These are phyloP conservation scores for Silene noctiflora DNA, from an alignment of 179 eudicot genomes.

Conservation along the genomic window DNA sequence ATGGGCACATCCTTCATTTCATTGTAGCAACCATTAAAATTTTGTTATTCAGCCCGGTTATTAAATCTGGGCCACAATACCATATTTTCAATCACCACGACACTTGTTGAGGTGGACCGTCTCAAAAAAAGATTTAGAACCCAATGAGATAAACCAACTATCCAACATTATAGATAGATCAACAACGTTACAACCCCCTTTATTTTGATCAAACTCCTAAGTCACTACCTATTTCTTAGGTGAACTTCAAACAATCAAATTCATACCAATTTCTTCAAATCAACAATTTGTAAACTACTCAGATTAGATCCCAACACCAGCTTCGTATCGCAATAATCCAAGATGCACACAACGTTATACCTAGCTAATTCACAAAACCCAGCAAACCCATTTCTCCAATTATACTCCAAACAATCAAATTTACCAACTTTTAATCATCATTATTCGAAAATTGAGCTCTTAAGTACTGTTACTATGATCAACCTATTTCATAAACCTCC, in stretches of 20 bases:
- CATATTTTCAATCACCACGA: too few relatives aligned
- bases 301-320: background rate
- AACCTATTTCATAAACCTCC: too few relatives aligned
- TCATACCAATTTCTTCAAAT: too few relatives aligned
- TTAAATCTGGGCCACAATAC: too few relatives aligned
- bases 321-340: background rate
- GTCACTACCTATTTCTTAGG: background rate
- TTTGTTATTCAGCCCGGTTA: background rate
- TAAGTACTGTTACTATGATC: too few relatives aligned
- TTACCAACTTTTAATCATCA: background rate
- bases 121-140: too few relatives aligned
- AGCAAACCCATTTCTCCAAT: background rate
- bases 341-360: background rate
- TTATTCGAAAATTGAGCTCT: background rate
- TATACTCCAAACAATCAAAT: background rate
- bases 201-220: background rate
- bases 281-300: background rate
- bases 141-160: background rate
- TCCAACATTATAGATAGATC: background rate
- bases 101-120: too few relatives aligned
- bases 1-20: background rate
- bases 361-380: background rate
- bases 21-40: background rate
- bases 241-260: background rate
- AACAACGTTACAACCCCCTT: background rate